A percentile compares a stretch with the other conserved stretches of the same genome.
phyloP scores from a whole-genome alignment of 768 basidiomycete genomes.

The Termitomyces sp. region DNA sequence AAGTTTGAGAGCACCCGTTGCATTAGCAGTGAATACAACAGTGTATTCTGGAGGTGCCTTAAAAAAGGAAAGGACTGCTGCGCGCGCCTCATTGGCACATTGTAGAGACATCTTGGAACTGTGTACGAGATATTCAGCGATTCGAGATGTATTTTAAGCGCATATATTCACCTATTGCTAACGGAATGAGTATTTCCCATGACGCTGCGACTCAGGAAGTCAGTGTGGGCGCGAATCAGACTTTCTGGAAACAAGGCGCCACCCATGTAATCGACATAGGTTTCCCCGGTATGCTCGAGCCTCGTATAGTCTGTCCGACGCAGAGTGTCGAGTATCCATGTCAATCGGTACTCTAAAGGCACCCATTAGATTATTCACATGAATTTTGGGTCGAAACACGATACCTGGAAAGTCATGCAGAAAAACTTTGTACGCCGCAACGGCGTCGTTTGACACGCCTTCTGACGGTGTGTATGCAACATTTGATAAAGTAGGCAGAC shows the following conservation, averaged over 20 bases:
- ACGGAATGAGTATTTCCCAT: slow-evolving; percentile 86
- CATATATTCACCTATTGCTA: slow-evolving; percentile 65
- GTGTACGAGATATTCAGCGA: slow-evolving; percentile 7
- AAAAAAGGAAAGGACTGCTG: slow-evolving; percentile 74
- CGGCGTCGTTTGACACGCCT: slow-evolving; percentile 31
- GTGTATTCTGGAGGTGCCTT: slow-evolving; percentile 72
- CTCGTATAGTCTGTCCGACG: slow-evolving; percentile 60
- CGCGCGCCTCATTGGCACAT: slow-evolving; percentile 65
- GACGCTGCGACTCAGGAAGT: slow-evolving; percentile 61
- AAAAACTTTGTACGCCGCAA: slow-evolving; percentile 46
- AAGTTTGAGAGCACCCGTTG: slow-evolving; percentile 75
- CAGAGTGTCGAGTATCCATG: slow-evolving; percentile 69
- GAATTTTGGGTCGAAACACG: not conserved
- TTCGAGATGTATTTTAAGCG: slow-evolving; percentile 13
- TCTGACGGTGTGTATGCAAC: slow-evolving; percentile 25
- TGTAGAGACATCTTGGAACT: slow-evolving; percentile 72
- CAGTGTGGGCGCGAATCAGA: slow-evolving; percentile 65
- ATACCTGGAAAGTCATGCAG: slow-evolving; percentile 37
- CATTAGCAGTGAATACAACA: slow-evolving; percentile 80
- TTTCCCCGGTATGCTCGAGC: slow-evolving; percentile 60
- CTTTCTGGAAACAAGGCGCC: slow-evolving; percentile 78
- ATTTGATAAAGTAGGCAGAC: slow-evolving; percentile 13
- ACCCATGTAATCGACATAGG: slow-evolving; percentile 87
- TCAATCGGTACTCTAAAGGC: slow-evolving; percentile 55
- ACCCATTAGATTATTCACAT: not conserved